Conservation (phyloP, 805 yeast genomes). For the Starmerella stellata region DNA sequence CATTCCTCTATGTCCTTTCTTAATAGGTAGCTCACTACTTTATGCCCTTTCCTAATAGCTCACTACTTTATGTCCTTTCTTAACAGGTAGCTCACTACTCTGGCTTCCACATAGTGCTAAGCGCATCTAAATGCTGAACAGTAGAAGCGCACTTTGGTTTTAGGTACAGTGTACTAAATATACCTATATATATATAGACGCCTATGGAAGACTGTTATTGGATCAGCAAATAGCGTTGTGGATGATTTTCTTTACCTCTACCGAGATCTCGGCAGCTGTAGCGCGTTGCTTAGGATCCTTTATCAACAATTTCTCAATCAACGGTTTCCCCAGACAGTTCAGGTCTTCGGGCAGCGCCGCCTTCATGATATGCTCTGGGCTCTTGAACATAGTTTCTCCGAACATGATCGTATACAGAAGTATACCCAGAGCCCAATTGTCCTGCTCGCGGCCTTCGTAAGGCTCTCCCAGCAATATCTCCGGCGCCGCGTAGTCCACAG, state of each 20-base stretch:
- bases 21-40: too few species aligned
- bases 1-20: too few species aligned
- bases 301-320: conserved; percentile 3
- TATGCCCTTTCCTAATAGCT: too few species aligned
- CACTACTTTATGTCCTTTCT: too few species aligned
- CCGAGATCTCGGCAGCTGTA: conserved; percentile 3
- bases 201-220: too few species aligned
- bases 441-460: conserved; percentile 86
- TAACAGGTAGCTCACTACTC: too few species aligned
- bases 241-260: neutral
- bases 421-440: conserved; percentile 93
- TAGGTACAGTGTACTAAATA: too few species aligned
- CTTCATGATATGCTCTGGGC: conserved; percentile 87
- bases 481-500: conserved; percentile 94
- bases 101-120: too few species aligned
- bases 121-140: too few species aligned
- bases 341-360: conserved; percentile 36
- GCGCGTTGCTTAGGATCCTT: conserved; percentile 6
- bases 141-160: too few species aligned
- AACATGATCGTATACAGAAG: conserved; percentile 73
- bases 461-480: conserved; percentile 80
- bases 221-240: neutral
- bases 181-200: too few species aligned
- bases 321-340: conserved; percentile 3
- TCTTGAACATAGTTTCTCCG: conserved; percentile 89